Evolutionary conservation across 805 yeast species (phyloP), one percentile per base, ranked within the genome.

Genomic region (Metschnikowia drakensbergensis): DNA sequence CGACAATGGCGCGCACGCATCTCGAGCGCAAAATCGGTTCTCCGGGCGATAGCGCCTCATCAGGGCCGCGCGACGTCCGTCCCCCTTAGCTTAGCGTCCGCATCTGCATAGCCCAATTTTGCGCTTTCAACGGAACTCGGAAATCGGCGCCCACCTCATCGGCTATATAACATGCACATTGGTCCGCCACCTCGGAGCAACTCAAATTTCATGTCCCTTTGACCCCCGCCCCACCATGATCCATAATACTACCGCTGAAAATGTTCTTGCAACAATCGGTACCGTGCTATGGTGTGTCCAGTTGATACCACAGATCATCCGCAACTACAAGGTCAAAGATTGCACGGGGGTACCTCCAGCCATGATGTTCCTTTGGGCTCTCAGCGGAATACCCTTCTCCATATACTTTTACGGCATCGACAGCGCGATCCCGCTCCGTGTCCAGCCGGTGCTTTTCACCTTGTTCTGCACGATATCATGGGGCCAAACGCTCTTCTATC

Each of bases 281-380:
- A 92, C 98, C 0, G 82, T 91, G 1, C 76, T 87, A 49, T 92
- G 97, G 97, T 91, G 97, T 65, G 71, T 91, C 54, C 97, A 92
- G 67, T 70, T 92, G 54, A 74, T 90, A 1, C 97, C 97, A 1
- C 98, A 88, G 54, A 83, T 91, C 40, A 72, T 81, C 49, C 74
- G 82, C 62, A 91, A 92, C 62, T 90, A 79, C 69, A 74, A 75
- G 49, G 77, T 78, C 6, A 89, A 92, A 59, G 82, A 89, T 61
- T 86, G 96, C 50, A 86, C 83, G 27, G 97, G 98, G 0, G 68
- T 91, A 7, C 96, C 96, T 1, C 90, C 91, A 4, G n/a, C 78
- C 32, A 90, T 92, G 96, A 77, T 88, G 81, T 78, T 88, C 49
- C 65, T 89, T 25, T 91, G 97, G 96, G 63, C 58, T 0, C 30